Evolutionary conservation across 192 early-diverging fungal species (phyloP).

Genomic region (Coemansia sp.): DNA sequence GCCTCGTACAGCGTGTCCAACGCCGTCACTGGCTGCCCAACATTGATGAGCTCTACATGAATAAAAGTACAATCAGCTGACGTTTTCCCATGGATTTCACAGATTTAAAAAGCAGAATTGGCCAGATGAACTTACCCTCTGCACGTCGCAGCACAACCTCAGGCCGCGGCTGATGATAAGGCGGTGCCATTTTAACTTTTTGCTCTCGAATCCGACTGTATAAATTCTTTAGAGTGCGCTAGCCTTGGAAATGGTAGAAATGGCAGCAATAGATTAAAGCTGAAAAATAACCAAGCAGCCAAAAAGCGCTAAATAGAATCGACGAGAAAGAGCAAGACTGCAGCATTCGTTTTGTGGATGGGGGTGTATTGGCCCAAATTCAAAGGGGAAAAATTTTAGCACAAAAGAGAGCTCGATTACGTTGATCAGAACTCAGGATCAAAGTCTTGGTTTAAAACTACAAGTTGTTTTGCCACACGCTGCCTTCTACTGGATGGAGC

Average conservation of each 20-base stretch:
- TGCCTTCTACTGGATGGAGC: too few relatives aligned
- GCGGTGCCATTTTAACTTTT: neutral
- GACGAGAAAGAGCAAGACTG: neutral
- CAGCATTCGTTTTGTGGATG: constrained; percentile 11
- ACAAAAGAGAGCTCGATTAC: too few relatives aligned
- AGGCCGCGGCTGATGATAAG: constrained; percentile 50
- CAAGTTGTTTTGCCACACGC: too few relatives aligned
- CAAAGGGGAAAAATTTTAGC: too few relatives aligned
- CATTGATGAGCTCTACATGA: constrained; percentile 63
- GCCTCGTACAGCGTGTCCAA: constrained; percentile 88
- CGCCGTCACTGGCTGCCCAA: constrained; percentile 81
- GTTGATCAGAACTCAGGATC: too few relatives aligned
- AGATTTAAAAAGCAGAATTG: neutral
- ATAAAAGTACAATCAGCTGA: constrained; percentile 51
- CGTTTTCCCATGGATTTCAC: constrained; percentile 1
- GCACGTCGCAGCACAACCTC: constrained; percentile 89
- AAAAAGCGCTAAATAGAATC: too few relatives aligned
- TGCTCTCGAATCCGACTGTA: neutral
- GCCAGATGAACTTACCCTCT: constrained; percentile 62
- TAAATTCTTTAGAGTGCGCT: too few relatives aligned
- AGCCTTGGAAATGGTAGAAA: too few relatives aligned
- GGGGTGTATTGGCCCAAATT: constrained; percentile 7
- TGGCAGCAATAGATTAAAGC: too few relatives aligned
- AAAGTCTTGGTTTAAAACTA: too few relatives aligned
- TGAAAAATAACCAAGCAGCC: too few relatives aligned